Conservation (phyloP, 208 protist genomes). For the Angomonas ambiguus region DNA sequence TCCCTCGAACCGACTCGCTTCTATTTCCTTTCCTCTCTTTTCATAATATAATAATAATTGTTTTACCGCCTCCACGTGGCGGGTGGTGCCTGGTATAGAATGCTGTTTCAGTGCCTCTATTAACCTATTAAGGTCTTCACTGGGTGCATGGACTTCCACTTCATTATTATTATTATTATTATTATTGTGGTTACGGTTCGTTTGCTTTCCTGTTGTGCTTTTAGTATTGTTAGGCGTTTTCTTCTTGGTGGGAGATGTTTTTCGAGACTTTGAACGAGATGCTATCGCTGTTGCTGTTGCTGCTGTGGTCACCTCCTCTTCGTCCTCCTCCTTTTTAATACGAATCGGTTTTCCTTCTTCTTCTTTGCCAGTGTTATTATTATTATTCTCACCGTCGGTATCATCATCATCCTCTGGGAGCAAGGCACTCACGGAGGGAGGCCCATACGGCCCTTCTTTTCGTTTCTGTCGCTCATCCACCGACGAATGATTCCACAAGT, state of each 20-base stretch:
- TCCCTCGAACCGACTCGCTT: background rate
- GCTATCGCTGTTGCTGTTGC: background rate
- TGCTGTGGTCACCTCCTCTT: background rate
- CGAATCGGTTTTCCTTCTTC: conserved; percentile 7
- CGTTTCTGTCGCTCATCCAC: too few relatives aligned
- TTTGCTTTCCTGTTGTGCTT: too few relatives aligned
- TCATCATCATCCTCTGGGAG: background rate
- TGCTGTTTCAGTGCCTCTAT: background rate
- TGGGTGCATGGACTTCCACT: too few relatives aligned
- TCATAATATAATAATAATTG: background rate
- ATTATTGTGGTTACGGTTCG: too few relatives aligned
- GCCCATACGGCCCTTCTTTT: conserved; percentile 16
- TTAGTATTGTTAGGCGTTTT: too few relatives aligned
- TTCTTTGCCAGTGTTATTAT: background rate
- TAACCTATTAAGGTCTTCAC: too few relatives aligned
- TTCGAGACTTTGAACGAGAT: too few relatives aligned
- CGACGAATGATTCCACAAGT: conserved; percentile 33
- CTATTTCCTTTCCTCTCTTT: background rate
- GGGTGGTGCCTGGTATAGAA: background rate
- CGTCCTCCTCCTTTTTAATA: conserved; percentile 13
- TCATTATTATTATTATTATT: too few relatives aligned
- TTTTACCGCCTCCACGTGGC: background rate
- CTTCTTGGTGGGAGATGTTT: too few relatives aligned
- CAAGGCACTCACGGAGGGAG: conserved; percentile 13
- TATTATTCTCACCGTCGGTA: conserved; percentile 3